Conservation (phyloP, 2,329 filamentous ascomycete genomes). For the Trichoderma koningii region DNA sequence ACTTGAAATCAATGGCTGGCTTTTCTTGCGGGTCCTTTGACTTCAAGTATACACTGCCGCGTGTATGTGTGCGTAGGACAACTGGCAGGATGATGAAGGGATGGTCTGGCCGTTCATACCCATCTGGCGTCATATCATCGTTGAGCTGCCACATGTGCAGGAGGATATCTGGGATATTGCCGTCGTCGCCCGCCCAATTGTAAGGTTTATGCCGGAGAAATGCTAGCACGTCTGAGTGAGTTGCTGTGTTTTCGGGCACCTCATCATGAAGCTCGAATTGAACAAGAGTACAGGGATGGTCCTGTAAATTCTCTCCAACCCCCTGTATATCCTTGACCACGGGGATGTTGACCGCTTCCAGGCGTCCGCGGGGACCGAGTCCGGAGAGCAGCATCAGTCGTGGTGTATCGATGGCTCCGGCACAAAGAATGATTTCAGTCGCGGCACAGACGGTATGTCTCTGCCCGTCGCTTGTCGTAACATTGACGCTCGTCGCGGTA, state of each 20-base stretch:
- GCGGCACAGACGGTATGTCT: conserved; percentile 60
- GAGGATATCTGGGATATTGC: conserved; percentile 82
- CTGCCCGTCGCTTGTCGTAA: conserved; percentile 60
- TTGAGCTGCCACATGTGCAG: conserved; percentile 86
- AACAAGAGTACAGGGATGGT: conserved; percentile 61
- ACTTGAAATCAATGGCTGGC: conserved; percentile 83
- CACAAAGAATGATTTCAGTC: conserved; percentile 55
- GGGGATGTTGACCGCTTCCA: conserved; percentile 43
- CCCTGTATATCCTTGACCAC: conserved; percentile 57
- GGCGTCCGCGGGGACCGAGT: conserved; percentile 46
- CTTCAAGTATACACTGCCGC: conserved; percentile 75
- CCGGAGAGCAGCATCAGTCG: conserved; percentile 57
- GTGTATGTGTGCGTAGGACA: conserved; percentile 79
- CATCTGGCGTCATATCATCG: conserved; percentile 63
- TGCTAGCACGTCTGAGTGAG: conserved; percentile 87
- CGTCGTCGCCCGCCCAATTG: conserved; percentile 68
- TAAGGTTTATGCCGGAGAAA: conserved; percentile 78
- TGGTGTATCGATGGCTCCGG: conserved; percentile 56
- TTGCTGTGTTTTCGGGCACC: conserved; percentile 76
- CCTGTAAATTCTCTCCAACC: conserved; percentile 62
- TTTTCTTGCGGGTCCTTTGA: conserved; percentile 74
- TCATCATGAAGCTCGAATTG: conserved; percentile 78
- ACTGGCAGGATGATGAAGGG: conserved; percentile 92
- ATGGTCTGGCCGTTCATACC: conserved; percentile 52
- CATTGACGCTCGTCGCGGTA: conserved; percentile 69